phyloP scores from a whole-genome alignment of 2,329 filamentous ascomycete genomes.

The Aspergillus transmontanensis region DNA sequence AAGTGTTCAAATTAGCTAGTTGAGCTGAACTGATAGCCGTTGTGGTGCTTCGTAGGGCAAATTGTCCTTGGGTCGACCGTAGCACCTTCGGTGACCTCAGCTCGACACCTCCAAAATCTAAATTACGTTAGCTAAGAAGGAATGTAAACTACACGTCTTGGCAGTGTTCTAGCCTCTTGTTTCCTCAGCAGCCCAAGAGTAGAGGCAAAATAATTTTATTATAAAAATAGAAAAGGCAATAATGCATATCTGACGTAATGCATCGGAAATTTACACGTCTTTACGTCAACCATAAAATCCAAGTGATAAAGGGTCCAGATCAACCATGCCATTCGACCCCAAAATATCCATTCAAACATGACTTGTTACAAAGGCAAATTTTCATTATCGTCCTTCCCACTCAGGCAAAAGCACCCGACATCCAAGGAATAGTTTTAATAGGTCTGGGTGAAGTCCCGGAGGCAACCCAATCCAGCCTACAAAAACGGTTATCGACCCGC shows the following conservation, averaged over 20 bases:
- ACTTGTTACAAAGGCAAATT: background rate
- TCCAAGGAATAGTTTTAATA: background rate
- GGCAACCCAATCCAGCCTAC: background rate
- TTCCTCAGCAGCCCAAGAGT: background rate
- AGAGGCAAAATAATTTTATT: background rate
- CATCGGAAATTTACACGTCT: background rate
- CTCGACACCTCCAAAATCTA: too few species aligned
- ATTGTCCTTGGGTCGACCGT: too few species aligned
- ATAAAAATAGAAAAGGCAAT: background rate
- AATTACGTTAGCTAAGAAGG: too few species aligned
- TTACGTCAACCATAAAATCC: background rate
- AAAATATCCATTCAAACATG: background rate
- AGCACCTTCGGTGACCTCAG: too few species aligned
- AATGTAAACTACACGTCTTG: background rate
- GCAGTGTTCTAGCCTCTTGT: too few species aligned
- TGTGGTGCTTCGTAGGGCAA: too few species aligned
- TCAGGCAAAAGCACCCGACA: background rate
- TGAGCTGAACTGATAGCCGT: too few species aligned
- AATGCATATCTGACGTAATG: background rate
- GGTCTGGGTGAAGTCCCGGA: background rate
- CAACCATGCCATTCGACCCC: background rate
- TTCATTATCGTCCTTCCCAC: background rate
- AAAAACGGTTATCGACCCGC: too few species aligned
- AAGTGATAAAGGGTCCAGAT: background rate
- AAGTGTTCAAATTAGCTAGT: too few species aligned